These are phyloP conservation scores for Globisporangium orthogonon DNA, from an alignment of 352 stramenopile species.

Conservation along the genomic window DNA sequence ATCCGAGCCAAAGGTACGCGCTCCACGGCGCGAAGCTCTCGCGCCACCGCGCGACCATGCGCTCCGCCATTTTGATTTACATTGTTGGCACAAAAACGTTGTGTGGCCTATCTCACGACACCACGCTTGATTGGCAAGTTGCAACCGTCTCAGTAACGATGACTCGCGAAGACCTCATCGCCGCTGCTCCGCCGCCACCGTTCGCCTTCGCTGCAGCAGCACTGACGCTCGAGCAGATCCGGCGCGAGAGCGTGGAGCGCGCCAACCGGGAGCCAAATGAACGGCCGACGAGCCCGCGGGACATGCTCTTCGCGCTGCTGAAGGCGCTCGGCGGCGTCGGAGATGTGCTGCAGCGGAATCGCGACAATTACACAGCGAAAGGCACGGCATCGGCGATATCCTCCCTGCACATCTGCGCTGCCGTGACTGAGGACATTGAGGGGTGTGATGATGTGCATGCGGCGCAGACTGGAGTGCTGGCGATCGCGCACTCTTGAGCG, in stretches of 20 bases:
- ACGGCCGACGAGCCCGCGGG: conserved; percentile 66
- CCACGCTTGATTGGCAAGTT: no score
- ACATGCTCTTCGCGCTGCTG: conserved; percentile 92
- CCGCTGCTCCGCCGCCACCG: no score
- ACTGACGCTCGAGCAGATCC: conserved; percentile 43
- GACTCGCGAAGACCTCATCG: no score
- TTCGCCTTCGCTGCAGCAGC: conserved; percentile 16
- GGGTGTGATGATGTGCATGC: neutral
- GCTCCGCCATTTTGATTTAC: no score
- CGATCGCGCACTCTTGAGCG: conserved; percentile 86
- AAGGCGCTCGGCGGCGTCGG: conserved; percentile 93
- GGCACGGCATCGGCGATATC: neutral
- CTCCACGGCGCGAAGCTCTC: no score
- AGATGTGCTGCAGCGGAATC: conserved; percentile 93
- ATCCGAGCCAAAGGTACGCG: no score
- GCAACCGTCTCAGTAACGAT: no score
- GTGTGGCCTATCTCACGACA: no score
- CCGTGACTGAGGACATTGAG: no score
- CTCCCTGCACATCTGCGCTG: no score
- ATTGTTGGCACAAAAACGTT: no score
- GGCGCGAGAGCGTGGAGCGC: conserved; percentile 38
- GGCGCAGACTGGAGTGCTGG: conserved; percentile 53
- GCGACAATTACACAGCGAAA: conserved; percentile 63
- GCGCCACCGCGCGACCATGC: no score
- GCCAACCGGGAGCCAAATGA: conserved; percentile 9